Evolutionary conservation across 2,329 filamentous ascomycete genomes (phyloP).

Genomic region (Penicillium sp.): DNA sequence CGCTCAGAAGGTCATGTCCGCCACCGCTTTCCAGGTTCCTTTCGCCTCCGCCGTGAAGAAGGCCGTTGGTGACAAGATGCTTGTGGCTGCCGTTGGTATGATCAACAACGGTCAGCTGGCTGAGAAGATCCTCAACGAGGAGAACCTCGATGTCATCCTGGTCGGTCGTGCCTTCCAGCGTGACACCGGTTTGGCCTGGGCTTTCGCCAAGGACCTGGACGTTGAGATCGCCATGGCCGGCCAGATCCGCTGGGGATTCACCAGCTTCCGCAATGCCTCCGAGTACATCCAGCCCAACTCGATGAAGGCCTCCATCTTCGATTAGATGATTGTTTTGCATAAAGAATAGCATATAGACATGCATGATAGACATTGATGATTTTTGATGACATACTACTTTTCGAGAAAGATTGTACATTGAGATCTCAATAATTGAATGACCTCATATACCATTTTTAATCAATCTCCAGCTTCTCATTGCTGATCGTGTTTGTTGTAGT

Average conservation of each 20-base stretch:
- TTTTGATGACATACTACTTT: not conserved
- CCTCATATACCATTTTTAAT: no score
- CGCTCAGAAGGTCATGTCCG: constrained; percentile 39
- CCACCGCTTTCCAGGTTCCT: constrained; percentile 67
- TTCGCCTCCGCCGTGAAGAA: constrained; percentile 68
- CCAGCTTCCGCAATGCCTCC: constrained; percentile 25
- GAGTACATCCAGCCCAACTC: constrained; percentile 26
- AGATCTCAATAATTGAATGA: no score
- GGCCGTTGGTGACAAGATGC: constrained; percentile 64
- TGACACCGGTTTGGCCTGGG: constrained; percentile 24
- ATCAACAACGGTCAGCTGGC: constrained; percentile 68
- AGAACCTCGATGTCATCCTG: constrained; percentile 62
- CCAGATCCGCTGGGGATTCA: constrained; percentile 33
- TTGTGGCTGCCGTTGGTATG: constrained; percentile 68
- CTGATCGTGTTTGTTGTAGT: no score
- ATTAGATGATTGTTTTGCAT: constrained; percentile 14
- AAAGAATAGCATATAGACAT: constrained; percentile 2
- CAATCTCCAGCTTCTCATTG: no score
- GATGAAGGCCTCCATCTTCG: constrained; percentile 26
- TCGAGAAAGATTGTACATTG: no score
- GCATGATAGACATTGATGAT: constrained; percentile 3
- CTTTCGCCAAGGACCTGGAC: constrained; percentile 28
- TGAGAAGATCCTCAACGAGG: constrained; percentile 52
- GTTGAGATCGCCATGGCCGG: constrained; percentile 29
- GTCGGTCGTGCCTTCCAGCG: constrained; percentile 30